Conservation (phyloP, 2,329 filamentous ascomycete species). For the Fusarium falciforme region DNA sequence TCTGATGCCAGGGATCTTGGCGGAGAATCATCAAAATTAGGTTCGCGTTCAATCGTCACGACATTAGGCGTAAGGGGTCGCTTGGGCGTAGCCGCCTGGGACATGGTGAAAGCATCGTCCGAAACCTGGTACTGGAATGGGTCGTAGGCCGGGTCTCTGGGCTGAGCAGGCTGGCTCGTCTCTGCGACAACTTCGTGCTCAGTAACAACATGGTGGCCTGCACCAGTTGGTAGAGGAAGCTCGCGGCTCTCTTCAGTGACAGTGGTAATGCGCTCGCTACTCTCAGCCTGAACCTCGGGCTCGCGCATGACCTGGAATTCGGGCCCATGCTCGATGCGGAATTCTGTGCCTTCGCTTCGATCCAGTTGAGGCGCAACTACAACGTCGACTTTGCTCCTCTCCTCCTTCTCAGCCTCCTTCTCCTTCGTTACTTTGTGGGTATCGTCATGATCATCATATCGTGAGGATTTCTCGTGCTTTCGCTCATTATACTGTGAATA, state of each 20-base stretch:
- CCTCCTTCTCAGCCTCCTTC: slow-evolving; percentile 29
- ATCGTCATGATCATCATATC: slow-evolving; percentile 49
- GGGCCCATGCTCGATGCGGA: slow-evolving; percentile 43
- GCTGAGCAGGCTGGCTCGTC: slow-evolving; percentile 39
- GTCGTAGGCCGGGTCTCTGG: slow-evolving; percentile 55
- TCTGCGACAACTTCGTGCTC: slow-evolving; percentile 41
- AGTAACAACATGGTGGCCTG: slow-evolving; percentile 44
- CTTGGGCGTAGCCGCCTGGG: slow-evolving; percentile 52
- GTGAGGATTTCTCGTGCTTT: slow-evolving; percentile 45
- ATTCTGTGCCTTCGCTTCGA: slow-evolving; percentile 42
- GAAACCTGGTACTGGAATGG: slow-evolving; percentile 70
- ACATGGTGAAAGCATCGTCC: slow-evolving; percentile 63
- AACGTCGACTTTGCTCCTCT: slow-evolving; percentile 41
- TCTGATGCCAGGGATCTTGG: slow-evolving; percentile 42
- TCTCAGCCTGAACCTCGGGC: slow-evolving; percentile 37
- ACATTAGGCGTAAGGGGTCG: slow-evolving; percentile 62
- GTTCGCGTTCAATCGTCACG: slow-evolving; percentile 65
- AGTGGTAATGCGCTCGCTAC: slow-evolving; percentile 37
- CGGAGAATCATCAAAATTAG: slow-evolving; percentile 58
- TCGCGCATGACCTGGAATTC: slow-evolving; percentile 43
- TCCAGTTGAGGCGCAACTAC: slow-evolving; percentile 40
- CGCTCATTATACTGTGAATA: slow-evolving; percentile 45
- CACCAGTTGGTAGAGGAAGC: slow-evolving; percentile 42
- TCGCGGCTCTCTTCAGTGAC: slow-evolving; percentile 44
- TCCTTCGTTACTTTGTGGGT: slow-evolving; percentile 42